A percentile compares a stretch with the other conserved stretches of the same genome.
Evolutionary conservation across 352 stramenopile species (phyloP).

Genomic region (Pythium oligandrum): DNA sequence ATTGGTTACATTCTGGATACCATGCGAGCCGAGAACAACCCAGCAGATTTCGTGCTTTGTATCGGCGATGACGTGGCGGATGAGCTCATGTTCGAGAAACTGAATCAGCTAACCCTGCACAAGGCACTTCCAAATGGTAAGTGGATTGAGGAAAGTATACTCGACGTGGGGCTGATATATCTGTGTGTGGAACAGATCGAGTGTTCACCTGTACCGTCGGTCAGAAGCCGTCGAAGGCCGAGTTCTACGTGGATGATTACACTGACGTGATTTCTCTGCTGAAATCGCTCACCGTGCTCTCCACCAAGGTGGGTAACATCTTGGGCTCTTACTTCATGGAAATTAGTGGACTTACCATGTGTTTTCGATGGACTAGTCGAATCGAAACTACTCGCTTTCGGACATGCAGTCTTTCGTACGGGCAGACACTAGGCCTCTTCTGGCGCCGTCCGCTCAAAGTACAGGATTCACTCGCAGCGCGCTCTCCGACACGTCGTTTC

Average conservation of each 20-base stretch:
- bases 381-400: constrained; percentile 77
- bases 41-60: constrained; percentile 95
- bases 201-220: constrained; percentile 96
- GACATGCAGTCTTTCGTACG: constrained; percentile 81
- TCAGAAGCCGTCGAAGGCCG: constrained; percentile 96
- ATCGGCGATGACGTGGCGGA: constrained; percentile 98
- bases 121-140: constrained; percentile 40
- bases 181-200: constrained; percentile 35
- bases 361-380: constrained; percentile 35
- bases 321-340: neutral
- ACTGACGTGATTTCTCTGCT: constrained; percentile 93
- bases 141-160: neutral
- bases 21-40: constrained; percentile 54
- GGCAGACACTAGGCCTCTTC: constrained; percentile 36
- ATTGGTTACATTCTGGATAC: constrained; percentile 89
- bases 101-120: constrained; percentile 45
- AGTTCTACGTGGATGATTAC: constrained; percentile 96
- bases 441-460: constrained; percentile 39
- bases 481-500: constrained; percentile 44
- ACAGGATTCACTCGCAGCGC: constrained; percentile 33
- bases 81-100: constrained; percentile 94
- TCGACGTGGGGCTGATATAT: too few relatives aligned
- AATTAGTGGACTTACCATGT: constrained; percentile 2
- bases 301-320: constrained; percentile 54
- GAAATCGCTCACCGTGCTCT: constrained; percentile 65